Evolutionary conservation across 495 filamentous ascomycete genomes (phyloP).

Genomic region (Talaromyces adpressus): DNA sequence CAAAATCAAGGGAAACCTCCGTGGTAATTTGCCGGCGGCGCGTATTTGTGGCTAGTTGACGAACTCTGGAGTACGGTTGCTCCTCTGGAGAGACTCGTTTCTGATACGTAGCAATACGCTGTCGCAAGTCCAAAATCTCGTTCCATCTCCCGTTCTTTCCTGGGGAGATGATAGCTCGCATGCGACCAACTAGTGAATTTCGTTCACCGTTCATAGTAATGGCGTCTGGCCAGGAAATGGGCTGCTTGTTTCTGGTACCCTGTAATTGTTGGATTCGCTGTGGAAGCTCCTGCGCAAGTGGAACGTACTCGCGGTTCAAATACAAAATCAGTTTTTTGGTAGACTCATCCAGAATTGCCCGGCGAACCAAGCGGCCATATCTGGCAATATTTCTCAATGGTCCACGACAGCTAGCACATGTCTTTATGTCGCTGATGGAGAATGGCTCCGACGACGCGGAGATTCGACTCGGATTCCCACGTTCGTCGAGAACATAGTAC

Average conservation of each 20-base stretch:
- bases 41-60: constrained; percentile 43
- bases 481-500: constrained; percentile 41
- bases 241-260: constrained; percentile 11
- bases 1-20: constrained; percentile 16
- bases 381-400: constrained; percentile 55
- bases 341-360: constrained; percentile 57
- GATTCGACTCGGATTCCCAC: constrained; percentile 37
- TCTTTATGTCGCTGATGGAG: constrained; percentile 45
- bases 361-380: constrained; percentile 60
- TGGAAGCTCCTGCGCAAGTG: constrained; percentile 37
- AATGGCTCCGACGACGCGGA: constrained; percentile 40
- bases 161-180: not conserved
- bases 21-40: constrained; percentile 28
- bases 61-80: constrained; percentile 54
- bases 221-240: not conserved
- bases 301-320: constrained; percentile 40
- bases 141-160: constrained; percentile 26
- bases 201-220: not conserved
- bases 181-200: not conserved
- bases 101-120: constrained; percentile 34
- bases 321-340: constrained; percentile 59
- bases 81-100: constrained; percentile 42
- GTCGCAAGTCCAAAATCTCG: constrained; percentile 29
- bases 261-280: constrained; percentile 22
- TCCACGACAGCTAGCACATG: constrained; percentile 57